Base-by-base conservation (phyloP, 495 filamentous ascomycete genomes). In the Hypomontagnella submonticulosa region DNA sequence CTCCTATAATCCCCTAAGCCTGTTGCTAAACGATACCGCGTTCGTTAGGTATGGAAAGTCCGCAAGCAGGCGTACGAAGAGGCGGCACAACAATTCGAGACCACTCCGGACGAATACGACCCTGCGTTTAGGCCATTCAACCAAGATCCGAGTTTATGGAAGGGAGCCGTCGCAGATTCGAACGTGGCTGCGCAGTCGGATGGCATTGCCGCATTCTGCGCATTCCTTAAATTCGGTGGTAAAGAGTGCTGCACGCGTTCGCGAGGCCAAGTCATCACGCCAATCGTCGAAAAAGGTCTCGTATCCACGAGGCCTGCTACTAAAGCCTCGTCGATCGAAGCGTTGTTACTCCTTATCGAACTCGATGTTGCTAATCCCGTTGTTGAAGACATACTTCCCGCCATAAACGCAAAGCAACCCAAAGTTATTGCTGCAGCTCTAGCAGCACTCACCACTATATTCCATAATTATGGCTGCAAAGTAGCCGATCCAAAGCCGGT, bases 151-250 rank as follows among this genome's bases (percentile, higher is more conserved):
- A 80, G 87, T 27, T 71, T 98, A 63, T 97, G 92, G 94, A 97
- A 97, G 77, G 89, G 88, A 27, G 95, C 93, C 0, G 93, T 93
- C 4, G 88, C 89, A 49, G 95, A 99, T 76, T 97, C 95, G 27
- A 98, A 99, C 72, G 96, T 99, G 52, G 95, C 96, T 7, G 95
- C 95, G 53, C 95, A 99, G 72, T 89, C 94, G 74, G 95, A 99
- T 57, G 95, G 92, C 63, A 85, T 99, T 42, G 87, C 84, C 33
- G 87, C 93, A 43, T 87, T 95, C 67, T 96, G 93, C 75, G 85
- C 92, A 0, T 98, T 97, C 71, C 80, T 98, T 60, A 91, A 97
- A 73, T 97, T 89, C 69, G 91, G 91, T 54, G 92, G 94, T 32
- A 76, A 78, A 36, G 89, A 93, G 70, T 87, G 88, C 38, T 94